phyloP scores from a whole-genome alignment of 768 basidiomycete species.

The Fistulinella prunicolor region DNA sequence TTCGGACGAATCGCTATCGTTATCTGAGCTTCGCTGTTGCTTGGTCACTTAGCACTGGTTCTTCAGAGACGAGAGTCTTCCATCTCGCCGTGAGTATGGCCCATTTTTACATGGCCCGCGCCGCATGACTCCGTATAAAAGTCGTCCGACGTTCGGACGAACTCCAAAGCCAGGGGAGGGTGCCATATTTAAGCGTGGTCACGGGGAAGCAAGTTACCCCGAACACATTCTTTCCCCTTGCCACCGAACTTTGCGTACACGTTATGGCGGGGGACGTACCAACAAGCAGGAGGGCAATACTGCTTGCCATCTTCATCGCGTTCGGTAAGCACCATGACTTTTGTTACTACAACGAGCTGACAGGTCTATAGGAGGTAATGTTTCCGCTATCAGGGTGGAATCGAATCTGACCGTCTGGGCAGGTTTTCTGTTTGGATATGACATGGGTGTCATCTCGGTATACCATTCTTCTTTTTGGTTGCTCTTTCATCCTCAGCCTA shows the following conservation, averaged over 20 bases:
- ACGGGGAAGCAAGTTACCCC: background rate
- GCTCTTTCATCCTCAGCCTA: background rate
- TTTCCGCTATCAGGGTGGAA: background rate
- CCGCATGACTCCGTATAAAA: conserved; percentile 2
- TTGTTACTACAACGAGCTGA: background rate
- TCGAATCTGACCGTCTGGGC: background rate
- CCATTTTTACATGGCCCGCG: conserved; percentile 5
- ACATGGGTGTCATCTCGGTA: conserved; percentile 76
- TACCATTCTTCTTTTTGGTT: conserved; percentile 12
- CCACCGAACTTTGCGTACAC: background rate
- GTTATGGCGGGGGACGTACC: conserved; percentile 44
- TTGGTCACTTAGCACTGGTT: no score
- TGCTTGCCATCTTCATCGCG: conserved; percentile 67
- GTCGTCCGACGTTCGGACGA: conserved; percentile 17
- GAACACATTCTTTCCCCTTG: background rate
- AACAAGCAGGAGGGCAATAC: conserved; percentile 60
- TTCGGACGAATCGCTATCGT: no score
- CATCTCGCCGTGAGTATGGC: background rate
- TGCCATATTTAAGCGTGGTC: conserved; percentile 9
- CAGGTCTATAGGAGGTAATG: conserved; percentile 19
- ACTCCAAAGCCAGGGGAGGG: background rate
- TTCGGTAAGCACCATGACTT: conserved; percentile 49
- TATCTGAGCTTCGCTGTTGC: no score
- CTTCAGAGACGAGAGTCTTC: background rate
- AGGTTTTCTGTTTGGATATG: conserved; percentile 71